Conservation (phyloP, 495 filamentous ascomycete genomes). For the Physcia stellaris region DNA sequence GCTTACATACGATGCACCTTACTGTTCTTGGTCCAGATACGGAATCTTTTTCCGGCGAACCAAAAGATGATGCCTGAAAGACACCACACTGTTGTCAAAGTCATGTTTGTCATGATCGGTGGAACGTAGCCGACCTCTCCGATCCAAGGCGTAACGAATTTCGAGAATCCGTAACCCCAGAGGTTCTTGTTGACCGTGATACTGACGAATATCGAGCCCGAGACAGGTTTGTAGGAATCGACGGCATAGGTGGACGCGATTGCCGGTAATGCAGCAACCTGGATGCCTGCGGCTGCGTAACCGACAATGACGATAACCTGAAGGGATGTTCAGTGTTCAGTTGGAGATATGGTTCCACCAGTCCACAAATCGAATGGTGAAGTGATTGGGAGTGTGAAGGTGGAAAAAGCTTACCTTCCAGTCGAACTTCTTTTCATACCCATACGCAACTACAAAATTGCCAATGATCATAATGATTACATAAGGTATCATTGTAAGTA, state of each 20-base stretch:
- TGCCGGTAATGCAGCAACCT: conserved; percentile 43
- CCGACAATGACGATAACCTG: conserved; percentile 36
- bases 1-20: conserved; percentile 38
- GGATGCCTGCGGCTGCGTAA: conserved; percentile 39
- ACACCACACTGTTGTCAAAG: conserved; percentile 37
- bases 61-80: conserved; percentile 40
- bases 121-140: conserved; percentile 23
- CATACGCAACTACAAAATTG: conserved; percentile 46
- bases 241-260: conserved; percentile 36
- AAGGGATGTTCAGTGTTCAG: no score
- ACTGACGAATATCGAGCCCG: conserved; percentile 44
- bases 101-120: conserved; percentile 41
- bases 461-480: conserved; percentile 44
- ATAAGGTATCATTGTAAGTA: conserved; percentile 47
- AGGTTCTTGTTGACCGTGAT: conserved; percentile 51
- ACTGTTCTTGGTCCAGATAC: conserved; percentile 39
- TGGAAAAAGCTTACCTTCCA: conserved; percentile 36
- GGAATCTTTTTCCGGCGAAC: conserved; percentile 41
- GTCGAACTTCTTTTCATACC: conserved; percentile 41
- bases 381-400: no score
- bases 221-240: conserved; percentile 49
- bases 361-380: no score
- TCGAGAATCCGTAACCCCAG: conserved; percentile 39
- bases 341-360: no score
- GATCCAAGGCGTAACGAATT: conserved; percentile 32